Base-by-base conservation (phyloP, 352 stramenopile genomes). In the Phytophthora colocasiae region DNA sequence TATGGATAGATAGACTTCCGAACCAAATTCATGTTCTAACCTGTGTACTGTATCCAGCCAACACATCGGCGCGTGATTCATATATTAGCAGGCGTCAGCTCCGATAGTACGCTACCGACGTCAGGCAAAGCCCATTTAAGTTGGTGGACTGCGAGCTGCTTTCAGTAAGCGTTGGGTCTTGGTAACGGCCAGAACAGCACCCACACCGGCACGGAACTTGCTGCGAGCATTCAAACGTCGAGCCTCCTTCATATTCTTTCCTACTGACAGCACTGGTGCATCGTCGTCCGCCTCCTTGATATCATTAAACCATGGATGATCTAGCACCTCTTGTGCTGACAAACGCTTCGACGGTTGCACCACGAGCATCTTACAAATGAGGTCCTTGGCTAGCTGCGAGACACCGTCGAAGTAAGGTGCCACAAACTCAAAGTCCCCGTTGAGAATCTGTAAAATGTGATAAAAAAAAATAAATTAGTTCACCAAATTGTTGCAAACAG, bases 341-440 rank as follows among this genome's bases (percentile, higher is more conserved):
- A 98, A 77, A 11, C 96, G 82, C 52, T 88, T 85, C 26, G 81
- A 75, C 0, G 90, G 83, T 70, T 98, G 84, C 1, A 98, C 90
- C 17, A 95, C 87, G 29, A 99, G 75, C 81, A 99, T 92, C 40
- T 91, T 86, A 39, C 81, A 86, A 58, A 99, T 98, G 7, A 99
- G 77, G 54, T 98, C 88, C 63, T 98, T 98, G 36, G 94, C 95
- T 41, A 81, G 76, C n/a, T 85, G 65, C 44, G 86, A 97, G 40
- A 98, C 90, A 43, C 89, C 79, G 27, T 92, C 80, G 77, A 97
- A 98, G 58, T 98, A 96, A n/a, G 87, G 82, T 31, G 93, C 76
- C 46, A 98, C 89, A 75, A 99, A 98, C 32, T 93, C 80, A 59
- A 92, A 95, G 44, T 95, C 83, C 6, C 83, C 87, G n/a, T 89